Percentiles rank a stretch among this genome's conserved stretches.
These are phyloP conservation scores for Glycine soja DNA, from an alignment of 306 rosid species.

Conservation along the genomic window DNA sequence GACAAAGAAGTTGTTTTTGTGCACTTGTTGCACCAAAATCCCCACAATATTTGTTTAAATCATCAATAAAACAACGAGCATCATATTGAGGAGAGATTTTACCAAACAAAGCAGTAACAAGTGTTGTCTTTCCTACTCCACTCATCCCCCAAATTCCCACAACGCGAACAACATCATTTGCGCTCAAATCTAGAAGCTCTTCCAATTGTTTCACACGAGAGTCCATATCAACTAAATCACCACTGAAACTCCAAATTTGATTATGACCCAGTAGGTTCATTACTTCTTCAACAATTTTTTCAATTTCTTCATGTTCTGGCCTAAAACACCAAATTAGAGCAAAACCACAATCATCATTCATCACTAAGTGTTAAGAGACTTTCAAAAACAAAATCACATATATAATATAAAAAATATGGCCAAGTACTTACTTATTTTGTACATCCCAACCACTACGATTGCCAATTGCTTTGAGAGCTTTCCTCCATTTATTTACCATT, in stretches of 20 bases:
- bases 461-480: not conserved
- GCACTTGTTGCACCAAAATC: no score
- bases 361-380: not conserved
- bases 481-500: slow-evolving; percentile 9
- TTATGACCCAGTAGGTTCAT: not conserved
- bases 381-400: not conserved
- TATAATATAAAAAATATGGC: not conserved
- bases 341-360: not conserved
- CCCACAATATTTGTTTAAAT: no score
- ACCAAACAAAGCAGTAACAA: no score
- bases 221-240: slow-evolving; percentile 30
- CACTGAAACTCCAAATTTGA: not conserved
- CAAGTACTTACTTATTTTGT: no score
- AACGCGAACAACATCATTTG: not conserved
- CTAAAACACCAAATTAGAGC: not conserved
- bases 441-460: no score
- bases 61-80: no score
- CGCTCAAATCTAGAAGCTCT: not conserved
- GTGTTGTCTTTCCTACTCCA: not conserved
- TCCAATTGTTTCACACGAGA: slow-evolving; percentile 23
- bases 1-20: no score
- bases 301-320: not conserved
- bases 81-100: no score
- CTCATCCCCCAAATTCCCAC: slow-evolving; percentile 39
- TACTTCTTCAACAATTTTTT: slow-evolving; percentile 8